phyloP scores from a whole-genome alignment of 306 rosid genomes.

The Datisca glomerata region DNA sequence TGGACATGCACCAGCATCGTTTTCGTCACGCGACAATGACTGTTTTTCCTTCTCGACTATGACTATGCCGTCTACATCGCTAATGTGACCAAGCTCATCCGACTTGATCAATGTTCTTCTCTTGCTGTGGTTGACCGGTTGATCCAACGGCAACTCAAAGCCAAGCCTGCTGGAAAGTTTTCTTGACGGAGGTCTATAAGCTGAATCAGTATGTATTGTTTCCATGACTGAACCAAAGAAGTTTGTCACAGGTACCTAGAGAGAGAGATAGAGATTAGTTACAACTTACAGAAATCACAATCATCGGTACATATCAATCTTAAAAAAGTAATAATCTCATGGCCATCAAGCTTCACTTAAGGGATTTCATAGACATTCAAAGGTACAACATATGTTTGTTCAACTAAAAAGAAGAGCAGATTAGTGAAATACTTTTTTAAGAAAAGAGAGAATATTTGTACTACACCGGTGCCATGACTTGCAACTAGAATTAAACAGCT shows the following conservation, averaged over 20 bases:
- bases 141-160: slow-evolving; percentile 18
- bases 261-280: slow-evolving; percentile 1
- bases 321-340: too few relatives aligned
- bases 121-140: slow-evolving; percentile 16
- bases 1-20: slow-evolving; percentile 20
- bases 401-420: too few relatives aligned
- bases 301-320: too few relatives aligned
- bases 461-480: too few relatives aligned
- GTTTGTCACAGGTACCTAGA: slow-evolving; percentile 82
- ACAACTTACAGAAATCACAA: too few relatives aligned
- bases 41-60: slow-evolving; percentile 16
- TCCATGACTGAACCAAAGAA: slow-evolving; percentile 97
- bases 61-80: slow-evolving; percentile 30
- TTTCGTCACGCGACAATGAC: slow-evolving; percentile 50
- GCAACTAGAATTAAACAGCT: too few relatives aligned
- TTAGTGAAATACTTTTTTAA: too few relatives aligned
- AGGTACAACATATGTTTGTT: too few relatives aligned
- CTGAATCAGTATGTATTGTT: slow-evolving; percentile 81
- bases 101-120: slow-evolving; percentile 25
- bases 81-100: slow-evolving; percentile 19
- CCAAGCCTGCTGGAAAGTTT: slow-evolving; percentile 12
- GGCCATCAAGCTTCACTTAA: too few relatives aligned
- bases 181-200: slow-evolving; percentile 33
- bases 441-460: too few relatives aligned
- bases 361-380: too few relatives aligned